These are phyloP conservation scores for Nakazawaea populi DNA, from an alignment of 805 yeast species.

Conservation along the genomic window DNA sequence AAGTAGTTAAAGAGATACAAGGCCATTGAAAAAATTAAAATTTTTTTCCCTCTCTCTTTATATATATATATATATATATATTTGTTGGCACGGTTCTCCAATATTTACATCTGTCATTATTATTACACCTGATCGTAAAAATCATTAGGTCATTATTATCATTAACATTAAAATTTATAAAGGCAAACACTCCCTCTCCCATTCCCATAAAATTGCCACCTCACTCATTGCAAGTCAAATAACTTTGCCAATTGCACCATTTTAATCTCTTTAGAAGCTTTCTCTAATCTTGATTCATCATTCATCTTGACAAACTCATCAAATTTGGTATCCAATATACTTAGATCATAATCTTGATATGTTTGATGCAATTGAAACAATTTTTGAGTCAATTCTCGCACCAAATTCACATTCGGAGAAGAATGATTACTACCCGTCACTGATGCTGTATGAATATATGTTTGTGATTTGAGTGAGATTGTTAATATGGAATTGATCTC, in stretches of 20 bases:
- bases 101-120: not conserved
- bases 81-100: too few relatives aligned
- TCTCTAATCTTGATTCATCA: not conserved
- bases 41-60: too few relatives aligned
- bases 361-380: not conserved
- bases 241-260: constrained; percentile 1
- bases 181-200: not conserved
- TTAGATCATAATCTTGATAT: constrained; percentile 5
- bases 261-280: not conserved
- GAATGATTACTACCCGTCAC: not conserved
- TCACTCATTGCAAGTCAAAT: not conserved
- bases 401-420: not conserved
- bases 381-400: not conserved
- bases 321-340: not conserved
- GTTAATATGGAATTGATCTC: not conserved
- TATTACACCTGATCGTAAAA: not conserved
- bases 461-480: not conserved
- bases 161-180: too few relatives aligned
- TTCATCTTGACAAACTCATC: not conserved
- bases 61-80: too few relatives aligned
- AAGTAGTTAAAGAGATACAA: too few relatives aligned
- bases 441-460: not conserved
- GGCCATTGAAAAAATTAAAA: too few relatives aligned
- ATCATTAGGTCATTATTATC: not conserved
- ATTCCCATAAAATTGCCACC: not conserved